phyloP scores from a whole-genome alignment of 768 basidiomycete species.

The Boletus subcaerulescens region DNA sequence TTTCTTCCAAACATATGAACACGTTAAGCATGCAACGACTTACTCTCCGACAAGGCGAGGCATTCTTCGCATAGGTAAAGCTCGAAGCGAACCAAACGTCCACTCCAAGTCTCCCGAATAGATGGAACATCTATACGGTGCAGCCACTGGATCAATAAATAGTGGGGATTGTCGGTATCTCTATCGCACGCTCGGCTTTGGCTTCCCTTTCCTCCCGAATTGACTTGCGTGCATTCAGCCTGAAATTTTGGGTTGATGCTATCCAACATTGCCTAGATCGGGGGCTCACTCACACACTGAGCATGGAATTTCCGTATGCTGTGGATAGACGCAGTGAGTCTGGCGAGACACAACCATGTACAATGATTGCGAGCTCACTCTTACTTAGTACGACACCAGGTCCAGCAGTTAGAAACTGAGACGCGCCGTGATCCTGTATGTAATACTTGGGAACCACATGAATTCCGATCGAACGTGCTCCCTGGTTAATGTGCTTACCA shows the following conservation, averaged over 20 bases:
- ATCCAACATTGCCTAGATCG: not conserved
- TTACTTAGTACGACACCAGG: slow-evolving; percentile 18
- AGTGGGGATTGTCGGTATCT: slow-evolving; percentile 21
- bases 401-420: slow-evolving; percentile 3
- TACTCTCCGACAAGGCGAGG: no score
- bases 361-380: slow-evolving; percentile 5
- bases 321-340: not conserved
- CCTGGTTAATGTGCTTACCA: slow-evolving; percentile 5
- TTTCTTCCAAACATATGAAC: no score
- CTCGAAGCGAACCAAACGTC: no score
- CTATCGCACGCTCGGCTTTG: not conserved
- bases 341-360: not conserved
- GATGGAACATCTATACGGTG: no score
- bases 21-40: no score
- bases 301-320: slow-evolving; percentile 27
- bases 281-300: slow-evolving; percentile 19
- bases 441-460: slow-evolving; percentile 14
- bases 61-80: no score
- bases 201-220: slow-evolving; percentile 18
- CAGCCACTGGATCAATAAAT: slow-evolving; percentile 2
- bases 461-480: not conserved
- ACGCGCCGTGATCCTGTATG: not conserved
- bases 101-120: no score
- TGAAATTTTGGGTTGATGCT: not conserved
- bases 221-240: slow-evolving; percentile 15